Base-by-base conservation (phyloP, 2,329 filamentous ascomycete species). In the Penicillium sp. region DNA sequence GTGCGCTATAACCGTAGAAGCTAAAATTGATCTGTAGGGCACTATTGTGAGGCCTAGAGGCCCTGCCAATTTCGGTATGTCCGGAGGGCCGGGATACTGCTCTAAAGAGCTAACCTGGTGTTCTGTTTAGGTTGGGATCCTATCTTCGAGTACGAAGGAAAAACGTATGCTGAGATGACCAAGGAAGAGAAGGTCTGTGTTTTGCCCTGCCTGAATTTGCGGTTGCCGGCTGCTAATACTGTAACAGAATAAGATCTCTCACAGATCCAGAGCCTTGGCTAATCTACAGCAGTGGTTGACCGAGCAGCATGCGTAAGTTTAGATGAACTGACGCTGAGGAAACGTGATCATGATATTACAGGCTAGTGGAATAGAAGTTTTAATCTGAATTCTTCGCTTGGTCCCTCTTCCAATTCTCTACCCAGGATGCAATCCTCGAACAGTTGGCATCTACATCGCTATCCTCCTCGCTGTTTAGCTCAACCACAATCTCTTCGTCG, bases 131-230 rank as follows among this genome's bases (percentile, higher is more conserved):
- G 94, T 50, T 99, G 95, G 95, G 95, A 99, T 77, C 88, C 95
- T 2, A 90, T 96, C 67, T 99, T 99, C 71, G 95, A 99, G 80
- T 94, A 96, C 69, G 86, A 96, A 67, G 93, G 93, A 47, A 83
- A 92, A 79, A 99, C 95, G 81, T 90, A 96, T 75, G 95, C 95
- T 30, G 95, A 99, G 81, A 99, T 99, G 95, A 90, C 92, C 56
- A 93, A 88, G 66, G 82, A 91, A 78, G 92, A 91, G 82, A 94
- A 97, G 91, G 93, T 93, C 83, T 62, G 54, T 54, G 23, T 46
- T 52, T 11, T 46, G 26, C 35, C 35, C 38, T 29, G 15, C 19
- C 15, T 13, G 7, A 15, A 5, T 26, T 26, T n/a, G 26, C 2
- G 26, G 26, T 44, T 19, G 41, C 29, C 5, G 26, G 26, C n/a